phyloP scores from a whole-genome alignment of 148 eudicot species.

The Limonium bicolor region DNA sequence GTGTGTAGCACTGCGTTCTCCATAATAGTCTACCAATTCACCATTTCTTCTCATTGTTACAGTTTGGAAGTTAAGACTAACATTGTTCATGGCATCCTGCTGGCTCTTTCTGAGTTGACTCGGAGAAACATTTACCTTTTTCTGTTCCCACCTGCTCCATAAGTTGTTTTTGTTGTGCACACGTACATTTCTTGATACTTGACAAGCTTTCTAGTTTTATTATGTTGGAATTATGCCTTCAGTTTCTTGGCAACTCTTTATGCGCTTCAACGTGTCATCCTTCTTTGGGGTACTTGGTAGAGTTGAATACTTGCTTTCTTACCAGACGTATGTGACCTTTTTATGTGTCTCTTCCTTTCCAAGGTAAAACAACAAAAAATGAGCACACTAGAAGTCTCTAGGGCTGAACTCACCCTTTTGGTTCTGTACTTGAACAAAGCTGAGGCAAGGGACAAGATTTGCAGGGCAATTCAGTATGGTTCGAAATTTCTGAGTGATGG shows the following conservation, averaged over 20 bases:
- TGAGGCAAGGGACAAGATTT: slow-evolving; percentile 96
- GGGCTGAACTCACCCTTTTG: slow-evolving; percentile 76
- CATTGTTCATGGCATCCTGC: slow-evolving; percentile 19
- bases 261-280: no score
- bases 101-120: background rate
- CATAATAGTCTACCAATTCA: no score
- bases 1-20: no score
- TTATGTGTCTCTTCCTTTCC: background rate
- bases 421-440: slow-evolving; percentile 92
- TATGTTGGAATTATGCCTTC: no score
- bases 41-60: no score
- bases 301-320: background rate
- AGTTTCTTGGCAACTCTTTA: no score
- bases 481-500: slow-evolving; percentile 91
- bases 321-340: background rate
- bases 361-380: slow-evolving; percentile 23
- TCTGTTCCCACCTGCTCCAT: background rate
- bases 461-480: slow-evolving; percentile 98
- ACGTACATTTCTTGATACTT: no score
- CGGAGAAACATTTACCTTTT: background rate
- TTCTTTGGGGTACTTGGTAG: no score
- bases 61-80: no score
- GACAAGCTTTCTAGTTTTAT: no score
- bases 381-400: slow-evolving; percentile 60
- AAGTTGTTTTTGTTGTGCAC: no score